These are phyloP conservation scores for Phylloporus sp. DNA, from an alignment of 768 basidiomycete species.

Conservation along the genomic window DNA sequence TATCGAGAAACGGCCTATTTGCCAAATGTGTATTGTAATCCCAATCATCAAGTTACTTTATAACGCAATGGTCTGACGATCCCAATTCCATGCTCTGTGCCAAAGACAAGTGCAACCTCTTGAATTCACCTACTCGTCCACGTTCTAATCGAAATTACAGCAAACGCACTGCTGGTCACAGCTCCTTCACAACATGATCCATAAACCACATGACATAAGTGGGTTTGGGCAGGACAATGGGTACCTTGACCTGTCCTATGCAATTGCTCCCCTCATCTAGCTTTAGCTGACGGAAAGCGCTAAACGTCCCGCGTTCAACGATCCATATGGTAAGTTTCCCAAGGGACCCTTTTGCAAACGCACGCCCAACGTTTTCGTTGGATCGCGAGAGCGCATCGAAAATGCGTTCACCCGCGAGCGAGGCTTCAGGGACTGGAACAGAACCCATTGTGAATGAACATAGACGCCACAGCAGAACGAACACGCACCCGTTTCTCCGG, in stretches of 20 bases:
- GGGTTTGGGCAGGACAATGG: conserved; percentile 18
- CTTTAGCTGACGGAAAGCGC: conserved; percentile 18
- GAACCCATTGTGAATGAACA: too few species aligned
- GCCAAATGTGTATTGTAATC: too few species aligned
- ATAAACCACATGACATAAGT: too few species aligned
- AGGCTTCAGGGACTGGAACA: neutral
- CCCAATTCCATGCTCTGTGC: too few species aligned
- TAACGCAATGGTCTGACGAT: too few species aligned
- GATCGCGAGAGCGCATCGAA: conserved; percentile 6
- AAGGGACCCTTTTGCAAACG: neutral
- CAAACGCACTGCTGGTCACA: too few species aligned
- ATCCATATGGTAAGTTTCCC: conserved; percentile 22
- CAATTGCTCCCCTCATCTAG: conserved; percentile 5
- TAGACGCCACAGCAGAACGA: neutral
- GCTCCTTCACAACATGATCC: too few species aligned
- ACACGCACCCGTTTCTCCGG: neutral
- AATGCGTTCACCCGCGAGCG: neutral
- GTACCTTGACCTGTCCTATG: conserved; percentile 20
- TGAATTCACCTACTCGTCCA: too few species aligned
- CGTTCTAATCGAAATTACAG: too few species aligned
- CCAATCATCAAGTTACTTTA: too few species aligned
- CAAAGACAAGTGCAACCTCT: too few species aligned
- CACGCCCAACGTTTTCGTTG: neutral
- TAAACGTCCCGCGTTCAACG: conserved; percentile 19
- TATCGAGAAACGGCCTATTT: too few species aligned